Evolutionary conservation across 108 stramenopile genomes (phyloP).

Genomic region (Asterionellopsis glacialis): DNA sequence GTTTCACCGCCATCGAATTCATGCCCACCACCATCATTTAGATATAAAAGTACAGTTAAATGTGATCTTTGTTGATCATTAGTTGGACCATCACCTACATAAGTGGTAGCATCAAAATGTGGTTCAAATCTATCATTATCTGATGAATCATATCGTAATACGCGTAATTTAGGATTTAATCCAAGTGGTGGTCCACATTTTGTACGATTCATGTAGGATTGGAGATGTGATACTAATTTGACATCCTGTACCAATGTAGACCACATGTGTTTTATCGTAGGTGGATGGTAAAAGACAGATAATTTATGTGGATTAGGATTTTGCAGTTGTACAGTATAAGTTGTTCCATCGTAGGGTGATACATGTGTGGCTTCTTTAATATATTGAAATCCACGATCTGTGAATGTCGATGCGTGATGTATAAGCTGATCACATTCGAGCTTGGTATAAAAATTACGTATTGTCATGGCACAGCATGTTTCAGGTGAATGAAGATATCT

Average conservation of each 20-base stretch:
- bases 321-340: slow-evolving; percentile 42
- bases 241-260: too few relatives aligned
- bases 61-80: slow-evolving; percentile 10
- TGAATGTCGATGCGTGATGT: too few relatives aligned
- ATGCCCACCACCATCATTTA: slow-evolving; percentile 58
- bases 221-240: slow-evolving; percentile 5
- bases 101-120: slow-evolving; percentile 78
- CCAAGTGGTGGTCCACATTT: slow-evolving; percentile 33
- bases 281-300: slow-evolving; percentile 42
- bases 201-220: slow-evolving; percentile 33
- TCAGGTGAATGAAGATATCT: too few relatives aligned
- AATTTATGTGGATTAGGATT: slow-evolving; percentile 68
- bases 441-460: slow-evolving; percentile 10
- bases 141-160: slow-evolving; percentile 57
- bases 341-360: slow-evolving; percentile 42
- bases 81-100: background rate
- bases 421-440: too few relatives aligned
- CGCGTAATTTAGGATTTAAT: slow-evolving; percentile 68
- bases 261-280: too few relatives aligned
- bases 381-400: too few relatives aligned
- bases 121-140: slow-evolving; percentile 64
- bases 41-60: slow-evolving; percentile 66
- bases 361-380: slow-evolving; percentile 52
- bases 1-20: slow-evolving; percentile 56
- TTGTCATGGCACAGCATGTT: too few relatives aligned